Percentiles rank a stretch among this genome's conserved stretches.
Evolutionary conservation across 192 early-diverging fungal genomes (phyloP).

Genomic region (Allomyces arbusculus): DNA sequence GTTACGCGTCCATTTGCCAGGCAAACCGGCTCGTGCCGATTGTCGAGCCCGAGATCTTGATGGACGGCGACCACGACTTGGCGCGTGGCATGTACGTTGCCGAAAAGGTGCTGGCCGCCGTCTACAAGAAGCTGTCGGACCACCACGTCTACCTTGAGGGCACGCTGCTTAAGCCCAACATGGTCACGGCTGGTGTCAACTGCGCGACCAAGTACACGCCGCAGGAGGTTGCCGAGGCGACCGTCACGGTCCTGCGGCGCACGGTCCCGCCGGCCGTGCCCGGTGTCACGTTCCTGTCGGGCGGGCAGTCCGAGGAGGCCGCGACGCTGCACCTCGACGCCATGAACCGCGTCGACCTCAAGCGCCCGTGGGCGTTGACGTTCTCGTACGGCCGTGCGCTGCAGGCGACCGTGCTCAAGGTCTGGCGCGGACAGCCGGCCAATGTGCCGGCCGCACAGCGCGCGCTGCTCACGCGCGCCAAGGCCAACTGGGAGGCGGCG

Average conservation of each 20-base stretch:
- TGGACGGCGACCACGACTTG: conserved; percentile 24
- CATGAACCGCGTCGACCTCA: conserved; percentile 12
- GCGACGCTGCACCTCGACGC: conserved; percentile 20
- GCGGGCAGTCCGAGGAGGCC: conserved; percentile 17
- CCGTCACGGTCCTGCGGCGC: conserved; percentile 15
- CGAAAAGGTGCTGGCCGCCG: conserved; percentile 15
- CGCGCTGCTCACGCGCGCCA: conserved; percentile 12
- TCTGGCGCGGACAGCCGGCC: conserved; percentile 16
- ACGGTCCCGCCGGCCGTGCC: conserved; percentile 22
- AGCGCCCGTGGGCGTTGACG: conserved; percentile 16
- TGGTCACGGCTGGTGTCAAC: conserved; percentile 18
- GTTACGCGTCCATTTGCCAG: conserved; percentile 21
- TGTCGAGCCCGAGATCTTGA: conserved; percentile 23
- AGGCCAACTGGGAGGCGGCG: conserved; percentile 17
- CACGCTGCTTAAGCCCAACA: conserved; percentile 22
- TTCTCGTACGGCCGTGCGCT: conserved; percentile 22
- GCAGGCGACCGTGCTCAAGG: conserved; percentile 18
- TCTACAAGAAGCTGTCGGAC: conserved; percentile 15
- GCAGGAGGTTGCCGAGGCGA: conserved; percentile 16
- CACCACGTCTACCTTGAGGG: conserved; percentile 21
- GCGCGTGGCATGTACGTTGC: conserved; percentile 13
- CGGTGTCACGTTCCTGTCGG: conserved; percentile 22
- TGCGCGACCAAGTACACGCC: conserved; percentile 17
- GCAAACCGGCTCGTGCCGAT: conserved; percentile 19
- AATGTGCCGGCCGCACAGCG: conserved; percentile 18